Percentiles rank a stretch among this genome's conserved stretches.
Evolutionary conservation across 2,329 filamentous ascomycete genomes (phyloP).

Genomic region (Fusarium compactum): DNA sequence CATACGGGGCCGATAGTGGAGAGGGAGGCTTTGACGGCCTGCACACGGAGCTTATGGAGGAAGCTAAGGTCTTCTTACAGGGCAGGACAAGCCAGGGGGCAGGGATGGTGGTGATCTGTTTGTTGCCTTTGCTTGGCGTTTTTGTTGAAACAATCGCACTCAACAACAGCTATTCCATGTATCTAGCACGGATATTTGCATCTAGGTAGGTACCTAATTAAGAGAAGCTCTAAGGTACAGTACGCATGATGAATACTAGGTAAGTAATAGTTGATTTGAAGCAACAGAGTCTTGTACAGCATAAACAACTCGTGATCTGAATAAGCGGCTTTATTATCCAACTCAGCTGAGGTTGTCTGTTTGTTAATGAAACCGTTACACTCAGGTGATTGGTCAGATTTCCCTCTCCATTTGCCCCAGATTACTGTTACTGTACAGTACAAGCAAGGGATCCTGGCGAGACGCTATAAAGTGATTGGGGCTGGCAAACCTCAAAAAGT

Average conservation of each 20-base stretch:
- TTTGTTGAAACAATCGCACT: conserved; percentile 2
- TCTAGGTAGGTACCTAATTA: background rate
- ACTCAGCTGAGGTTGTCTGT: conserved; percentile 18
- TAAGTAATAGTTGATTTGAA: background rate
- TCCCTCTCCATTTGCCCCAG: conserved; percentile 11
- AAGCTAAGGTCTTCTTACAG: conserved; percentile 15
- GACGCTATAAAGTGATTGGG: conserved; percentile 25
- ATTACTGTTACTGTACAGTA: background rate
- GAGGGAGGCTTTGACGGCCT: conserved; percentile 9
- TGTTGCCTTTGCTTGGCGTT: conserved; percentile 22
- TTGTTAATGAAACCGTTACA: background rate
- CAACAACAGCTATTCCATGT: background rate
- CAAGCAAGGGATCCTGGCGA: conserved; percentile 15
- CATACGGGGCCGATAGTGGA: conserved; percentile 11
- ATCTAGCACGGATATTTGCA: background rate
- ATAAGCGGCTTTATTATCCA: conserved; percentile 1
- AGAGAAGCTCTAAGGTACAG: background rate
- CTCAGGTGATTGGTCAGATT: conserved; percentile 10
- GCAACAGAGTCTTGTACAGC: background rate
- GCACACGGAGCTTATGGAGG: conserved; percentile 14
- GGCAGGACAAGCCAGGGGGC: background rate
- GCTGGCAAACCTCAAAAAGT: conserved; percentile 11
- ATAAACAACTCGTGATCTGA: background rate
- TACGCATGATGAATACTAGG: background rate
- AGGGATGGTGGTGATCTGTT: conserved; percentile 31